Percentiles rank a stretch among this genome's conserved stretches.
phyloP scores from a whole-genome alignment of 495 filamentous ascomycete genomes.

The Aspergillus cavernicola region DNA sequence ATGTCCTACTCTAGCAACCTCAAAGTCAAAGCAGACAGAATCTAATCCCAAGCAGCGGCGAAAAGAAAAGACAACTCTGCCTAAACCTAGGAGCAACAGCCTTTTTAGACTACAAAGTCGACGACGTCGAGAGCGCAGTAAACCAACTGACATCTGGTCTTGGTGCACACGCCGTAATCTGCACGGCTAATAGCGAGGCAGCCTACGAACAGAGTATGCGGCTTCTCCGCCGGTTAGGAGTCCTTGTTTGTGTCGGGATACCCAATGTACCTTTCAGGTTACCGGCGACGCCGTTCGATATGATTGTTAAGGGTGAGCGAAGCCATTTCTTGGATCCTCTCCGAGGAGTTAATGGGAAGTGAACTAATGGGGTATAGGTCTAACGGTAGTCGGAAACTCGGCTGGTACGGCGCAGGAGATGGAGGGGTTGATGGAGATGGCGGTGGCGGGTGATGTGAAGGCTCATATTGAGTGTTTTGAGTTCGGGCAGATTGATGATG shows the following conservation, averaged over 20 bases:
- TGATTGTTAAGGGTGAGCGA: slow-evolving; percentile 38
- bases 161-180: slow-evolving; percentile 46
- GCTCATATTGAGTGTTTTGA: slow-evolving; percentile 40
- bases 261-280: slow-evolving; percentile 34
- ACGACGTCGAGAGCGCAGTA: slow-evolving; percentile 34
- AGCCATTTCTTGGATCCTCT: no score
- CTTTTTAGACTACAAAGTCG: slow-evolving; percentile 39
- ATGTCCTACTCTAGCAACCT: neutral
- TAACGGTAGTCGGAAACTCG: slow-evolving; percentile 41
- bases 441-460: slow-evolving; percentile 34
- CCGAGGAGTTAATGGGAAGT: no score
- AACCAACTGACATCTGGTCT: slow-evolving; percentile 31
- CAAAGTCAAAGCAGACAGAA: neutral
- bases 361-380: slow-evolving; percentile 21
- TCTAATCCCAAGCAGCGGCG: slow-evolving; percentile 23
- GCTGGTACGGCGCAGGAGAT: slow-evolving; percentile 39
- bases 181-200: slow-evolving; percentile 35
- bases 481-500: slow-evolving; percentile 38
- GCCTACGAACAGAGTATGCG: slow-evolving; percentile 41
- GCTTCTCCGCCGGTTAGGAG: slow-evolving; percentile 37
- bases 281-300: slow-evolving; percentile 41
- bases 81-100: slow-evolving; percentile 34
- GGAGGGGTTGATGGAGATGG: slow-evolving; percentile 39
- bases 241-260: slow-evolving; percentile 44
- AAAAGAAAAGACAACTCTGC: slow-evolving; percentile 40